phyloP scores from a whole-genome alignment of 768 basidiomycete genomes.

The Russula ochroleuca region DNA sequence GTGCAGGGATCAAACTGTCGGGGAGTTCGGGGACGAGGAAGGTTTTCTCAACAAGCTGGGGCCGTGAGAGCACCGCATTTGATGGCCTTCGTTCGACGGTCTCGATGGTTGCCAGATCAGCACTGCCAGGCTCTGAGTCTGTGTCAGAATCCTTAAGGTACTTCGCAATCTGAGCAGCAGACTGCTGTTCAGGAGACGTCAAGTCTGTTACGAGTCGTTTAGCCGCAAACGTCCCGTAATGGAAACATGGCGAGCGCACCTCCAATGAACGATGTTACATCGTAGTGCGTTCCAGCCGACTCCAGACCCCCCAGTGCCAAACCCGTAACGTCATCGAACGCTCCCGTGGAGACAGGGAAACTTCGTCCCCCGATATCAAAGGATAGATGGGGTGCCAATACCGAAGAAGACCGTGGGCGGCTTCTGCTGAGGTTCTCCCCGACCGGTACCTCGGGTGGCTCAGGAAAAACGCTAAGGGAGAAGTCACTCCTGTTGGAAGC shows the following conservation, averaged over 20 bases:
- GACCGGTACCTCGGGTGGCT: constrained; percentile 44
- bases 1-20: not conserved
- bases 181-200: constrained; percentile 32
- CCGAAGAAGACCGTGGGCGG: not conserved
- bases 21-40: not conserved
- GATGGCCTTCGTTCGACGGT: constrained; percentile 23
- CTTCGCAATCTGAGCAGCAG: not conserved
- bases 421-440: not conserved
- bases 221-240: not conserved
- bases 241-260: constrained; percentile 35
- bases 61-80: constrained; percentile 10
- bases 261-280: constrained; percentile 72
- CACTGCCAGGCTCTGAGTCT: constrained; percentile 14
- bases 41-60: not conserved
- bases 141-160: constrained; percentile 6
- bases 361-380: constrained; percentile 29
- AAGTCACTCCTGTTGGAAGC: constrained; percentile 45
- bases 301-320: constrained; percentile 29
- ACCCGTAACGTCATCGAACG: not conserved
- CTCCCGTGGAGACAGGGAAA: constrained; percentile 26
- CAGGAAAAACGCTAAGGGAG: constrained; percentile 66
- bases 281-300: constrained; percentile 55
- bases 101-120: constrained; percentile 15
- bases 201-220: constrained; percentile 32
- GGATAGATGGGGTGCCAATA: constrained; percentile 29